Evolutionary conservation across 2,329 filamentous ascomycete genomes (phyloP).

Genomic region (Talaromyces marneffei): DNA sequence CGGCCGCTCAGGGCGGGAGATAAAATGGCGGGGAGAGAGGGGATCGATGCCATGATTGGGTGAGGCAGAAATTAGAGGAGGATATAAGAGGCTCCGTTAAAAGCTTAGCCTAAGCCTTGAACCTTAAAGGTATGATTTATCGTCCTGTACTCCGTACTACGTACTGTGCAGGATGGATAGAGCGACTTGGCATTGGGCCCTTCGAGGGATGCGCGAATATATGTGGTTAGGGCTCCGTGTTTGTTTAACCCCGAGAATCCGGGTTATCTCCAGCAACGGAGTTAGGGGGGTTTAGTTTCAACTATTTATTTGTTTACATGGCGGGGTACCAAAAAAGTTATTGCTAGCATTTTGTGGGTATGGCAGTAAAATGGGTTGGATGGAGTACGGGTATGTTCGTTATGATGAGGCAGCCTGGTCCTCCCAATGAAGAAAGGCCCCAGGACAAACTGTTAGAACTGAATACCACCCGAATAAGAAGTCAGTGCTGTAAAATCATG

Average conservation of each 20-base stretch:
- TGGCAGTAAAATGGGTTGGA: neutral
- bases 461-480: no score
- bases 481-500: no score
- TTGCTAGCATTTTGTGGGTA: neutral
- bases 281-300: neutral
- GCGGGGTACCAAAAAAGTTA: neutral
- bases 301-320: neutral
- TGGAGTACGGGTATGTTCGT: no score
- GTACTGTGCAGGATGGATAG: neutral
- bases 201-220: neutral
- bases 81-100: neutral
- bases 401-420: no score
- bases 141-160: no score
- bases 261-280: neutral
- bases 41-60: neutral
- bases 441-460: no score
- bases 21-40: neutral
- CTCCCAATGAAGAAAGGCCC: no score
- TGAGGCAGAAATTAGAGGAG: neutral
- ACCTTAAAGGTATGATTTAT: neutral
- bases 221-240: neutral
- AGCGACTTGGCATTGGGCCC: neutral
- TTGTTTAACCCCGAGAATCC: neutral
- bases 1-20: slow-evolving; percentile 17
- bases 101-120: neutral